phyloP scores from a whole-genome alignment of 768 basidiomycete species.

The Pholiota microspora region DNA sequence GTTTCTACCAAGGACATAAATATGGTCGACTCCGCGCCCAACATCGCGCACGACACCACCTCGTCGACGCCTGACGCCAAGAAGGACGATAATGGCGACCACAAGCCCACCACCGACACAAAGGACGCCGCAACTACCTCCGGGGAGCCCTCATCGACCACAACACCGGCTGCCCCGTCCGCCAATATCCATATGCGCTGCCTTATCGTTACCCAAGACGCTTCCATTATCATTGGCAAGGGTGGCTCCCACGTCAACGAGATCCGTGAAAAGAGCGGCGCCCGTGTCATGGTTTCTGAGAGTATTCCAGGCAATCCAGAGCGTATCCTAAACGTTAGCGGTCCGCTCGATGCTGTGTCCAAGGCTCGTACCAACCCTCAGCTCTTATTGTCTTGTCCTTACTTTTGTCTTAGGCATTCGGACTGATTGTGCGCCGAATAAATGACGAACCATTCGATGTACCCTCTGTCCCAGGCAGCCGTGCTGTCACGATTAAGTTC shows the following conservation, averaged over 20 bases:
- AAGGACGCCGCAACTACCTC: constrained; percentile 48
- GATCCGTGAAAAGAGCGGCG: constrained; percentile 96
- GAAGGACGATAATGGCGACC: constrained; percentile 37
- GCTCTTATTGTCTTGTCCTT: constrained; percentile 5
- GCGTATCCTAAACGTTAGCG: constrained; percentile 94
- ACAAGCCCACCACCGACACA: constrained; percentile 26
- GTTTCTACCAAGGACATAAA: constrained; percentile 51
- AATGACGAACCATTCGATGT: constrained; percentile 99
- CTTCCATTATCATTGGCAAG: constrained; percentile 98
- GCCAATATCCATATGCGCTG: constrained; percentile 96
- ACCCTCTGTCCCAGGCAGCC: constrained; percentile 95
- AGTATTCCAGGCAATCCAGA: constrained; percentile 99
- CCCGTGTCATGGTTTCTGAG: constrained; percentile 95
- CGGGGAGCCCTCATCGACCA: constrained; percentile 44
- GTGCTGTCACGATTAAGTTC: constrained; percentile 98
- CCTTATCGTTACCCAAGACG: constrained; percentile 98
- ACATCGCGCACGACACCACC: constrained; percentile 50
- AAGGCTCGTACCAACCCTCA: constrained; percentile 58
- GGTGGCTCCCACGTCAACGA: constrained; percentile 96
- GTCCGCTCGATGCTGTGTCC: constrained; percentile 95
- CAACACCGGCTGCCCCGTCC: constrained; percentile 49
- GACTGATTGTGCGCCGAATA: constrained; percentile 96
- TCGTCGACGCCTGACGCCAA: constrained; percentile 47
- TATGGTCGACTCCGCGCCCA: constrained; percentile 58
- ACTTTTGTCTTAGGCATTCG: constrained; percentile 73